Evolutionary conservation across 352 stramenopile species (phyloP).

Genomic region (Phytopythium cucurbitacearum): DNA sequence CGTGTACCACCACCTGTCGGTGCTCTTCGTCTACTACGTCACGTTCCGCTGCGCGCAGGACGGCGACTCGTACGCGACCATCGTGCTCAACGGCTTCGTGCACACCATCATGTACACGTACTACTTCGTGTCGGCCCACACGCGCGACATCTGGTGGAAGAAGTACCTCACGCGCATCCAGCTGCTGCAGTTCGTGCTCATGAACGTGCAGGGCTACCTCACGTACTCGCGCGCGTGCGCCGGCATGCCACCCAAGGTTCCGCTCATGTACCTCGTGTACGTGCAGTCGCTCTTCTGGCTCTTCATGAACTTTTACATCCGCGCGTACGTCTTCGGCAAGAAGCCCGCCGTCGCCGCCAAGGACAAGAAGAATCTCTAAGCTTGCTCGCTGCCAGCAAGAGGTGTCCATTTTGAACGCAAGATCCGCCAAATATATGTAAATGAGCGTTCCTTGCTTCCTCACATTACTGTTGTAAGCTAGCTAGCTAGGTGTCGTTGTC

Average conservation of each 20-base stretch:
- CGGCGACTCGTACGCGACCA: conserved; percentile 94
- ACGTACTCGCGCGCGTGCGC: conserved; percentile 83
- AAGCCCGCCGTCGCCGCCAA: conserved; percentile 27
- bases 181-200: conserved; percentile 90
- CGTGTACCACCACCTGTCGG: conserved; percentile 96
- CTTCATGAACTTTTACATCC: conserved; percentile 96
- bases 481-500: no score
- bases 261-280: conserved; percentile 89
- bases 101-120: conserved; percentile 99
- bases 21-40: conserved; percentile 96
- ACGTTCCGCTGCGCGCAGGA: conserved; percentile 92
- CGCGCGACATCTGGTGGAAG: conserved; percentile 96
- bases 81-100: conserved; percentile 95
- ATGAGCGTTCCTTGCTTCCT: background rate
- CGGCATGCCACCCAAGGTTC: conserved; percentile 61
- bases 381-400: no score
- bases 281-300: conserved; percentile 95
- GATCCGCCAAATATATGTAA: background rate
- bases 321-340: conserved; percentile 77
- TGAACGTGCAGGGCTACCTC: conserved; percentile 62
- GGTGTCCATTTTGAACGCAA: no score
- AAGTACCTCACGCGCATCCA: conserved; percentile 93
- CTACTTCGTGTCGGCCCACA: conserved; percentile 97
- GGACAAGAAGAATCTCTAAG: conserved; percentile 37
- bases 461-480: no score